These are phyloP conservation scores for Pythium insidiosum DNA, from an alignment of 352 stramenopile genomes.

Conservation along the genomic window DNA sequence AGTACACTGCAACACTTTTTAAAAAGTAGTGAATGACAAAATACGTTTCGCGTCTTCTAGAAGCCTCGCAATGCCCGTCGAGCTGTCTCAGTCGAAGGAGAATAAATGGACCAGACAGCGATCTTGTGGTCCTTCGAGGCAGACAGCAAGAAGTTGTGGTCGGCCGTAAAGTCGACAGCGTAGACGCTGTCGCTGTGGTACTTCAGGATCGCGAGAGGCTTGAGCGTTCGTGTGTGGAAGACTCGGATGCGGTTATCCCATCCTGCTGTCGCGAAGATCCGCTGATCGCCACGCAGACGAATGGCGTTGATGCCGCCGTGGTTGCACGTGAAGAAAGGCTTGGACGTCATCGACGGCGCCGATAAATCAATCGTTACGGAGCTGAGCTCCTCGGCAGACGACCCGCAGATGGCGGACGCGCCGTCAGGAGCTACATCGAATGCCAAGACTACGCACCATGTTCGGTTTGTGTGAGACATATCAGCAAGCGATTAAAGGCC, in stretches of 20 bases:
- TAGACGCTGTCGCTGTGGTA: conserved; percentile 77
- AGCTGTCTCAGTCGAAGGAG: no score
- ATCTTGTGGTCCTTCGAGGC: conserved; percentile 76
- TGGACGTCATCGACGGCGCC: conserved; percentile 23
- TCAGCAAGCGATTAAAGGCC: background rate
- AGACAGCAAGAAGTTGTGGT: conserved; percentile 53
- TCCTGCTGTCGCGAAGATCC: conserved; percentile 70
- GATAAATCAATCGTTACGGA: conserved; percentile 31
- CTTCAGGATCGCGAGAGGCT: conserved; percentile 72
- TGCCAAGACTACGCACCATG: conserved; percentile 54
- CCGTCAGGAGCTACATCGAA: conserved; percentile 60
- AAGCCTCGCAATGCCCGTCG: no score
- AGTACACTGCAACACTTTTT: no score
- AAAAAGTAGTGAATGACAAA: no score
- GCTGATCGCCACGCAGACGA: conserved; percentile 55
- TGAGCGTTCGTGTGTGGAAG: conserved; percentile 68
- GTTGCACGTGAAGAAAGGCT: conserved; percentile 46
- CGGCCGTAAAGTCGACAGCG: conserved; percentile 50
- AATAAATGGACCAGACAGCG: conserved; percentile 72
- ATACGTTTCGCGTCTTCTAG: no score
- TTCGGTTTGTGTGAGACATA: background rate
- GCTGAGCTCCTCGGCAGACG: conserved; percentile 45
- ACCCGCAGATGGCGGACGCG: conserved; percentile 46
- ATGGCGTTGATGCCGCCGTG: conserved; percentile 61
- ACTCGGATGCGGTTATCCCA: conserved; percentile 72